Percentiles rank a stretch among this genome's conserved stretches.
Conservation (phyloP, 495 filamentous ascomycete species). For the Tetracladium setigerum region DNA sequence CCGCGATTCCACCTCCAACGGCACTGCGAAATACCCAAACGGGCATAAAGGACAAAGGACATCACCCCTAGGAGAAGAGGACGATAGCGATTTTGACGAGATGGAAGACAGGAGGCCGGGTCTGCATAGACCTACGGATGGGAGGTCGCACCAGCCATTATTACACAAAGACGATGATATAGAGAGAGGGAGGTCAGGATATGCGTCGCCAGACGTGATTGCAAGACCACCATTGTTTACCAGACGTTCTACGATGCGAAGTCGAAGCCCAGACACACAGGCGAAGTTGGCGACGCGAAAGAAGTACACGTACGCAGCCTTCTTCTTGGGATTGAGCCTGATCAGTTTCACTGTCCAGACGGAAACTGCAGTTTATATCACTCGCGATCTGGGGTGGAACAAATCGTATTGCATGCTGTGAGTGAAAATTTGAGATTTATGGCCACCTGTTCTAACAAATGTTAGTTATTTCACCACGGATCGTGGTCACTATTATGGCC, state of each 20-base stretch:
- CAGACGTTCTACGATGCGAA: slow-evolving; percentile 23
- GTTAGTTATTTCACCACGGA: slow-evolving; percentile 85
- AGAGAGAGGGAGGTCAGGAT: slow-evolving; percentile 34
- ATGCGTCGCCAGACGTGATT: slow-evolving; percentile 9
- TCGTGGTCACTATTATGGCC: slow-evolving; percentile 91
- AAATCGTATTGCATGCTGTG: slow-evolving; percentile 98
- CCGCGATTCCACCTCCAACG: slow-evolving; percentile 7
- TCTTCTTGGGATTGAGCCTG: slow-evolving; percentile 74
- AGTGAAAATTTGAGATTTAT: not conserved
- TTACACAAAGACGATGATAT: slow-evolving; percentile 34
- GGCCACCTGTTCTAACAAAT: slow-evolving; percentile 4
- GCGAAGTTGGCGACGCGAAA: slow-evolving; percentile 54
- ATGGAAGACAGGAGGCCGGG: slow-evolving; percentile 35
- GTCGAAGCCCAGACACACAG: slow-evolving; percentile 30
- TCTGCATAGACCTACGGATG: slow-evolving; percentile 44
- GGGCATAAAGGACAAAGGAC: not conserved
- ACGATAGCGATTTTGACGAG: slow-evolving; percentile 27
- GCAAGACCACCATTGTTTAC: slow-evolving; percentile 13
- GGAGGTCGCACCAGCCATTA: slow-evolving; percentile 44
- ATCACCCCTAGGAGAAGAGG: slow-evolving; percentile 2
- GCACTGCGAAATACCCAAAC: slow-evolving; percentile 8
- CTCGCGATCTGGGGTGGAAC: slow-evolving; percentile 81
- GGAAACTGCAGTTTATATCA: slow-evolving; percentile 89
- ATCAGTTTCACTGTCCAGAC: slow-evolving; percentile 83
- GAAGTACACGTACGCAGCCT: slow-evolving; percentile 78